phyloP scores from a whole-genome alignment of 1,284 basidiomycete genomes.

The Sanghuangporus baumii region DNA sequence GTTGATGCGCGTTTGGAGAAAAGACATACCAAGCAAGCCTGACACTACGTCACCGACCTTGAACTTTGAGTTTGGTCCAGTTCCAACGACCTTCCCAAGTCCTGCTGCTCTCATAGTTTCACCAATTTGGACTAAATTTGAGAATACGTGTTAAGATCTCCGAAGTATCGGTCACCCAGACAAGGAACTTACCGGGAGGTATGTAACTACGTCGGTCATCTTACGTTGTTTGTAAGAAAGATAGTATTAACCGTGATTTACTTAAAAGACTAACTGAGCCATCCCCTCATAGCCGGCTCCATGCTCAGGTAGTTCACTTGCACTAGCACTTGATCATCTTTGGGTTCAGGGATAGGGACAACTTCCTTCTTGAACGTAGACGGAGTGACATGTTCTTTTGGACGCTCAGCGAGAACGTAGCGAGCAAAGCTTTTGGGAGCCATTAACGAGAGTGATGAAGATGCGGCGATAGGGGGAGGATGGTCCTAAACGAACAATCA shows the following conservation, averaged over 20 bases:
- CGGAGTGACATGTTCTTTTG: slow-evolving; percentile 56
- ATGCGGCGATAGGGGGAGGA: background rate
- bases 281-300: slow-evolving; percentile 85
- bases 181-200: slow-evolving; percentile 33
- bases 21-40: slow-evolving; percentile 47
- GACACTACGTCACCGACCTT: slow-evolving; percentile 63
- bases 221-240: background rate
- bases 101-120: slow-evolving; percentile 76
- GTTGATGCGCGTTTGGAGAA: background rate
- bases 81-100: slow-evolving; percentile 69
- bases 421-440: slow-evolving; percentile 46
- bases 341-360: slow-evolving; percentile 44
- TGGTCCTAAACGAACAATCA: too few relatives aligned
- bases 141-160: background rate
- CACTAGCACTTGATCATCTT: slow-evolving; percentile 59
- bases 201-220: slow-evolving; percentile 59
- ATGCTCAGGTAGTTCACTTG: slow-evolving; percentile 72
- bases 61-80: slow-evolving; percentile 39
- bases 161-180: background rate
- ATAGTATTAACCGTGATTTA: background rate
- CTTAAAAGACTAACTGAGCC: slow-evolving; percentile 41
- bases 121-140: slow-evolving; percentile 61
- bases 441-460: slow-evolving; percentile 20
- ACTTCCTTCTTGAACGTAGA: slow-evolving; percentile 45
- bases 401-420: slow-evolving; percentile 71